Conservation (phyloP, 805 yeast species). For the Kluyveromyces lactis region DNA sequence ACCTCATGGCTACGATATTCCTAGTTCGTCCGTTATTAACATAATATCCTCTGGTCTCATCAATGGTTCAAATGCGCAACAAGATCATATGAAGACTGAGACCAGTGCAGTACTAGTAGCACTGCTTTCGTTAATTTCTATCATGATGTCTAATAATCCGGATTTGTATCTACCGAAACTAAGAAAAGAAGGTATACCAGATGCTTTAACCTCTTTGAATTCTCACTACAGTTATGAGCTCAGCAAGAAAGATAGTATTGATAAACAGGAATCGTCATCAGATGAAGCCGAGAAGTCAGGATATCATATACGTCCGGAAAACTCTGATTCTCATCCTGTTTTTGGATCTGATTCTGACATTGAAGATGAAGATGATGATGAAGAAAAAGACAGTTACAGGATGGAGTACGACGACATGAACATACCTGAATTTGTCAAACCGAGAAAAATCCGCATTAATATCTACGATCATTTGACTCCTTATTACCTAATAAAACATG, state of each 20-base stretch:
- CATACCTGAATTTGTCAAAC: constrained; percentile 25
- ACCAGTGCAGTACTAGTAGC: constrained; percentile 40
- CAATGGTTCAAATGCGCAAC: constrained; percentile 26
- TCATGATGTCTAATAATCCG: constrained; percentile 38
- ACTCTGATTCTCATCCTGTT: neutral
- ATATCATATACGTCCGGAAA: neutral
- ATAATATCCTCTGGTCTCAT: constrained; percentile 53
- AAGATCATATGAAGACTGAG: constrained; percentile 20
- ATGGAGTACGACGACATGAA: constrained; percentile 26
- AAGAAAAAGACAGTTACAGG: constrained; percentile 24
- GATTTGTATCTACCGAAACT: constrained; percentile 39
- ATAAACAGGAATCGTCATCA: constrained; percentile 3
- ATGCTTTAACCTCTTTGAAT: constrained; percentile 6
- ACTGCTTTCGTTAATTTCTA: constrained; percentile 40
- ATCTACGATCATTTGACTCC: constrained; percentile 12
- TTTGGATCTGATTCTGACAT: neutral
- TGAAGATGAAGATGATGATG: constrained; percentile 22
- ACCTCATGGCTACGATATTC: constrained; percentile 21
- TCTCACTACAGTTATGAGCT: neutral
- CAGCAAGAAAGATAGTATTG: constrained; percentile 10
- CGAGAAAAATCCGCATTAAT: constrained; percentile 17
- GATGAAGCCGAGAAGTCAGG: neutral
- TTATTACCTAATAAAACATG: constrained; percentile 9
- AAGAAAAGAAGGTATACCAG: constrained; percentile 55
- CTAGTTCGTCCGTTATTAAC: constrained; percentile 32